Conservation (phyloP, 176 grass and related monocot species). For the Ananas comosus region DNA sequence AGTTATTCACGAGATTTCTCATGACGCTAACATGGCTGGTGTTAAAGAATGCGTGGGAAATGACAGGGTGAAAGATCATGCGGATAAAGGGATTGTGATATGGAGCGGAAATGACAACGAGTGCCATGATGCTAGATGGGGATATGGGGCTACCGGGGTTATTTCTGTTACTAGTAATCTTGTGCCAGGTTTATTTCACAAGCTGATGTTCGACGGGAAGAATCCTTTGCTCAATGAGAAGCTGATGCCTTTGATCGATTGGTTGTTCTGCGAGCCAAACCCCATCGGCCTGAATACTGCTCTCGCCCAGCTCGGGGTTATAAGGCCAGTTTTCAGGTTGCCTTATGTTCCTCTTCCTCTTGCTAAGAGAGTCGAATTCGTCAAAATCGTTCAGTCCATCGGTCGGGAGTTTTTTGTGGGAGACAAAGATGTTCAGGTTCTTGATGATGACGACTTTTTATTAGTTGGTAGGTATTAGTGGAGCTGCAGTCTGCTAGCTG, state of each 20-base stretch:
- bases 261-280: slow-evolving; percentile 26
- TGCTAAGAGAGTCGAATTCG: slow-evolving; percentile 24
- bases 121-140: slow-evolving; percentile 79
- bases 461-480: slow-evolving; percentile 55
- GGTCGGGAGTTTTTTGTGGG: slow-evolving; percentile 69
- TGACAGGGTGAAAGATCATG: slow-evolving; percentile 52
- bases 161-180: slow-evolving; percentile 80
- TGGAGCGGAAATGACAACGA: slow-evolving; percentile 81
- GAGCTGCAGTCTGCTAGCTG: background rate
- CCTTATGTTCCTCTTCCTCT: slow-evolving; percentile 26
- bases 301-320: slow-evolving; percentile 24
- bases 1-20: slow-evolving; percentile 46
- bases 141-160: slow-evolving; percentile 52
- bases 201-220: slow-evolving; percentile 57
- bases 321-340: slow-evolving; percentile 22
- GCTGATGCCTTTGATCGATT: slow-evolving; percentile 26
- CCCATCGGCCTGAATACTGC: slow-evolving; percentile 32
- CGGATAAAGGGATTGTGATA: slow-evolving; percentile 54
- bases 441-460: slow-evolving; percentile 74
- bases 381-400: slow-evolving; percentile 29
- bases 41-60: slow-evolving; percentile 83
- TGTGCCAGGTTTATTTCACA: slow-evolving; percentile 65
- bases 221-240: slow-evolving; percentile 23
- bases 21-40: slow-evolving; percentile 57
- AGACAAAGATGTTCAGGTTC: slow-evolving; percentile 44